Evolutionary conservation across 2,329 filamentous ascomycete genomes (phyloP).

Genomic region (Colletotrichum australisinense): DNA sequence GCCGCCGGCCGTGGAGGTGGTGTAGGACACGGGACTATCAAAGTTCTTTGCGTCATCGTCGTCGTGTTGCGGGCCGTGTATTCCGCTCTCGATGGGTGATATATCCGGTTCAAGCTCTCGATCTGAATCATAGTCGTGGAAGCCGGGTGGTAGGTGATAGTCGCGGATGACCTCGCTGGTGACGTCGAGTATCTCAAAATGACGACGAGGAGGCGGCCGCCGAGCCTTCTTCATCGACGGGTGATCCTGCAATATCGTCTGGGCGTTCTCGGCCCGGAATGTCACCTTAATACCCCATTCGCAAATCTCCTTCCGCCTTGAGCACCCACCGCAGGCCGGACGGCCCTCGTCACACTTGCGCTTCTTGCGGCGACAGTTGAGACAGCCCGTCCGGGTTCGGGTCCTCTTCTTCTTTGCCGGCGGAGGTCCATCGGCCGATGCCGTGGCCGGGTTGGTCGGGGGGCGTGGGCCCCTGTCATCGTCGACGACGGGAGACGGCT

Average conservation of each 20-base stretch:
- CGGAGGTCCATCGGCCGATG: constrained; percentile 10
- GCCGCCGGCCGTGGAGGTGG: constrained; percentile 23
- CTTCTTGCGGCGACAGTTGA: constrained; percentile 53
- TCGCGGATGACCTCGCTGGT: constrained; percentile 51
- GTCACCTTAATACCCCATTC: constrained; percentile 52
- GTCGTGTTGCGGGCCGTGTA: background rate
- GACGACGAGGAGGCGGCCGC: constrained; percentile 39
- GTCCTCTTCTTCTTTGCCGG: constrained; percentile 42
- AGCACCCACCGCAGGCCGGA: constrained; percentile 49
- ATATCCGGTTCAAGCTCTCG: constrained; percentile 6
- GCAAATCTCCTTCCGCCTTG: constrained; percentile 45
- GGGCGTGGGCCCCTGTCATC: background rate
- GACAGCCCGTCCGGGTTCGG: constrained; percentile 49
- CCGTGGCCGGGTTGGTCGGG: constrained; percentile 6
- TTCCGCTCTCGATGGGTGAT: background rate
- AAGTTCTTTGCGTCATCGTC: constrained; percentile 13
- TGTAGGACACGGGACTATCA: constrained; percentile 24
- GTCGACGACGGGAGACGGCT: background rate
- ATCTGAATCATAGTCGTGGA: constrained; percentile 28
- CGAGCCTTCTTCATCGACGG: constrained; percentile 47
- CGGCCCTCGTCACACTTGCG: constrained; percentile 51
- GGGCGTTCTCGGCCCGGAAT: constrained; percentile 50
- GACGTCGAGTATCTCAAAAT: constrained; percentile 51
- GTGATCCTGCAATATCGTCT: constrained; percentile 44
- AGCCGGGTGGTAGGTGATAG: constrained; percentile 42